These are phyloP conservation scores for Sugiyamaella pinicola DNA, from an alignment of 1,139 yeast species.

Conservation along the genomic window DNA sequence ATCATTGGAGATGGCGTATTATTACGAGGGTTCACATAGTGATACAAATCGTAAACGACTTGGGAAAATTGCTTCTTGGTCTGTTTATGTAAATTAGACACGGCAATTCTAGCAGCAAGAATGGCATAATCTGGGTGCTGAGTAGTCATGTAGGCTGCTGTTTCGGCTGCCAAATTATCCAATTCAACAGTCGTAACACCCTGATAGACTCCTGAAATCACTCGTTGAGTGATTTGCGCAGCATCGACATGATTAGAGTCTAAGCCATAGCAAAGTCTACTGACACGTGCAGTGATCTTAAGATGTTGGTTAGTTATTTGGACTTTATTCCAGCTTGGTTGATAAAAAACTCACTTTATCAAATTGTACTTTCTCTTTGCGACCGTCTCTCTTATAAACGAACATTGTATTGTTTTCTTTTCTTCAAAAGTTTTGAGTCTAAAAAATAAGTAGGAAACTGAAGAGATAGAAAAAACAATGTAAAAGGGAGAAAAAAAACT, in stretches of 20 bases:
- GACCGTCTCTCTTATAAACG: constrained; percentile 70
- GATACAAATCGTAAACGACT: constrained; percentile 70
- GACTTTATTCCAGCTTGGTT: background rate
- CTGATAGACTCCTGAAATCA: constrained; percentile 87
- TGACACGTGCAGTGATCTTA: constrained; percentile 60
- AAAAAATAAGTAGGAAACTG: background rate
- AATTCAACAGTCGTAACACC: constrained; percentile 95
- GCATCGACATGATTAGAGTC: constrained; percentile 85
- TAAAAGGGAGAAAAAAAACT: background rate
- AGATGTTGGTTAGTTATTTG: background rate
- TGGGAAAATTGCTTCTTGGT: constrained; percentile 87
- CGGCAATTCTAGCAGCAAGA: constrained; percentile 92
- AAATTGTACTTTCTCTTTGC: constrained; percentile 81
- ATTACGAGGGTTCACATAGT: constrained; percentile 78
- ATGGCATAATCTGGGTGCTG: constrained; percentile 95
- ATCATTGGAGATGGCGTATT: constrained; percentile 79
- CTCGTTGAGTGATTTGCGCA: constrained; percentile 84
- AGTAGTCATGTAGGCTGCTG: constrained; percentile 96
- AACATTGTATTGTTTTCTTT: constrained; percentile 44
- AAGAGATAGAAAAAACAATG: background rate
- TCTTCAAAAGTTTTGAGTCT: background rate
- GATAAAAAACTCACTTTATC: constrained; percentile 47
- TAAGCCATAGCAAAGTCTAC: constrained; percentile 76
- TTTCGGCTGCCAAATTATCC: constrained; percentile 92
- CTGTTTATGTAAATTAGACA: constrained; percentile 88